phyloP scores from a whole-genome alignment of 106 monocot genomes.

The Allium sativum region DNA sequence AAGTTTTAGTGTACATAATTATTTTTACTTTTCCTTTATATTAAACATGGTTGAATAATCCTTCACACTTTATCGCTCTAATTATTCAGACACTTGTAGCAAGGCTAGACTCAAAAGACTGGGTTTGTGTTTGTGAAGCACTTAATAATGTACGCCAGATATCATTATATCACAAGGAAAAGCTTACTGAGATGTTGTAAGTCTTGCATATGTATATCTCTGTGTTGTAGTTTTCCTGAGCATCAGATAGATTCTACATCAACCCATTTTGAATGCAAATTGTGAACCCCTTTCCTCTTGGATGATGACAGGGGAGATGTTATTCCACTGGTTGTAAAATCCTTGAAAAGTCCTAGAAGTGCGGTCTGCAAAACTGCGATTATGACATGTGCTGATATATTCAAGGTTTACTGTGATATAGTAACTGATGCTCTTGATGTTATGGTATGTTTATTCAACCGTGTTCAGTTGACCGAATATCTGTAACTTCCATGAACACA shows the following conservation, averaged over 20 bases:
- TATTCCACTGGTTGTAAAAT: slow-evolving; percentile 71
- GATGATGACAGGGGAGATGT: slow-evolving; percentile 37
- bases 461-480: background rate
- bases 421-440: slow-evolving; percentile 76
- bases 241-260: background rate
- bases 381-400: slow-evolving; percentile 91
- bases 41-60: too few relatives aligned
- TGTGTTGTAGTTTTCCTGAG: background rate
- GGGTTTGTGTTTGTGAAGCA: slow-evolving; percentile 84
- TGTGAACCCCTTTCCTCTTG: background rate
- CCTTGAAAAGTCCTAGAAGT: slow-evolving; percentile 91
- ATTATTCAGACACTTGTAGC: slow-evolving; percentile 48
- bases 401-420: slow-evolving; percentile 60
- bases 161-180: slow-evolving; percentile 81
- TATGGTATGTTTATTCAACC: slow-evolving; percentile 34
- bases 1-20: slow-evolving; percentile 37
- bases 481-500: background rate
- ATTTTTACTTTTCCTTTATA: too few relatives aligned
- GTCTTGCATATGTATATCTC: slow-evolving; percentile 10
- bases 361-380: slow-evolving; percentile 95
- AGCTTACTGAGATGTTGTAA: slow-evolving; percentile 68
- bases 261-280: background rate
- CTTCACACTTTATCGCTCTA: too few relatives aligned
- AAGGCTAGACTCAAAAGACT: slow-evolving; percentile 84
- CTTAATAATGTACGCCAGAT: slow-evolving; percentile 97